These are phyloP conservation scores for Hypomyces perniciosus DNA, from an alignment of 2,329 filamentous ascomycete genomes.

Conservation along the genomic window DNA sequence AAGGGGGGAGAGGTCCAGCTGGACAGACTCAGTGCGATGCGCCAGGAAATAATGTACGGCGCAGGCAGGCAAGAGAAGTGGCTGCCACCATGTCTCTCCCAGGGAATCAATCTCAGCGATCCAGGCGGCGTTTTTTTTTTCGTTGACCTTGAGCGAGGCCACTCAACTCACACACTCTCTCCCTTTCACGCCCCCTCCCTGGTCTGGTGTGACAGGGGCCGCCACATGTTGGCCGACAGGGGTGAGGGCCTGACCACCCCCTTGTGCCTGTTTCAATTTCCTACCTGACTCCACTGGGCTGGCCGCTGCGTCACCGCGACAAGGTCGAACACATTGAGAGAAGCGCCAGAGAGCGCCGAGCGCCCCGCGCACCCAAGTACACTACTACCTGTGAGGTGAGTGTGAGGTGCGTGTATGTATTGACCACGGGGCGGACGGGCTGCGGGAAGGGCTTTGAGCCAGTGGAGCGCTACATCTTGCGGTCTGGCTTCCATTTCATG, in stretches of 20 bases:
- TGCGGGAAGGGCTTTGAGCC: constrained; percentile 6
- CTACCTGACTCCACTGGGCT: constrained; percentile 15
- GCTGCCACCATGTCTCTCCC: background rate
- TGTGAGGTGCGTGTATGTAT: constrained; percentile 3
- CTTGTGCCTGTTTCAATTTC: constrained; percentile 19
- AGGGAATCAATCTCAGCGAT: background rate
- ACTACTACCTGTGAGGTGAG: constrained; percentile 7
- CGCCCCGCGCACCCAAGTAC: constrained; percentile 4
- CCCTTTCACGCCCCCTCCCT: constrained; percentile 1
- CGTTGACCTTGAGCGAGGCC: no score
- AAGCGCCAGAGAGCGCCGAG: no score
- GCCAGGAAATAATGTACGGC: background rate
- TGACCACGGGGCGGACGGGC: constrained; percentile 3
- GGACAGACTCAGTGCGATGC: background rate
- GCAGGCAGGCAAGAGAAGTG: background rate
- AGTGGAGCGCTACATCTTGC: constrained; percentile 9
- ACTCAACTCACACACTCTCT: background rate
- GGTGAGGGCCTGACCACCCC: constrained; percentile 7
- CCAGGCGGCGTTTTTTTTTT: no score
- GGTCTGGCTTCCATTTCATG: constrained; percentile 3
- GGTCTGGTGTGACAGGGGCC: constrained; percentile 4
- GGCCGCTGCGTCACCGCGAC: constrained; percentile 13
- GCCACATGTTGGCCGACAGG: constrained; percentile 6
- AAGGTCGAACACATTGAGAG: no score
- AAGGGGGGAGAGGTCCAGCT: background rate